Percentiles rank a stretch among this genome's conserved stretches.
These are phyloP conservation scores for Thuidium tamariscinum DNA, from an alignment of 225 moss, liverwort and hornwort genomes.

Conservation along the genomic window DNA sequence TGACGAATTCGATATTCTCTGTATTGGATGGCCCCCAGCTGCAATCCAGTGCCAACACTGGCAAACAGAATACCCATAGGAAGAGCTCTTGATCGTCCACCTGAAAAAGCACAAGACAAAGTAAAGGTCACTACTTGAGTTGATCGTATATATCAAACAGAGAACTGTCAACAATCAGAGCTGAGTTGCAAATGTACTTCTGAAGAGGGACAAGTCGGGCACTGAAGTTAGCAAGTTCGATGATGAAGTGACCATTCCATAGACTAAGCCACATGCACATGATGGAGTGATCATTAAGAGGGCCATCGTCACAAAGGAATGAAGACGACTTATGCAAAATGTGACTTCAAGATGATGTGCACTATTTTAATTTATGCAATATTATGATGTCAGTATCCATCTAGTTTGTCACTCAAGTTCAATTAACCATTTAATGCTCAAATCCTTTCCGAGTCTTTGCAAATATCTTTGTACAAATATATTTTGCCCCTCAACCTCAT, in stretches of 20 bases:
- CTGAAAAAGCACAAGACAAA: slow-evolving; percentile 4
- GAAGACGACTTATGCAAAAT: background rate
- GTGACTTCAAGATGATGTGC: background rate
- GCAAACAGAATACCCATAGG: slow-evolving; percentile 82
- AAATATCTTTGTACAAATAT: background rate
- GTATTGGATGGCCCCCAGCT: slow-evolving; percentile 47
- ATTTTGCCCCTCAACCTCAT: background rate
- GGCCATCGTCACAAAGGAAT: background rate
- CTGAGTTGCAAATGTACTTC: background rate
- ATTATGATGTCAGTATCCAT: background rate
- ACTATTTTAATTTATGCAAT: background rate
- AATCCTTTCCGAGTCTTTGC: background rate
- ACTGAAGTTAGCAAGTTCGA: background rate
- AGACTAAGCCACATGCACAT: background rate
- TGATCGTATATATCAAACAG: background rate
- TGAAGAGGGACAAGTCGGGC: background rate
- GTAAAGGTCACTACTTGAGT: background rate
- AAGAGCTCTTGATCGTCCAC: slow-evolving; percentile 51
- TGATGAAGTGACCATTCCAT: background rate
- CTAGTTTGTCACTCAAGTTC: background rate
- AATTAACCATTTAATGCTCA: background rate
- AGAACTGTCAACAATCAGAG: background rate
- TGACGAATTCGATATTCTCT: slow-evolving; percentile 64
- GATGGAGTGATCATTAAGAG: background rate
- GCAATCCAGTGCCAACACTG: slow-evolving; percentile 67